phyloP scores from a whole-genome alignment of 78 protist species.

The Guillardia theta region DNA sequence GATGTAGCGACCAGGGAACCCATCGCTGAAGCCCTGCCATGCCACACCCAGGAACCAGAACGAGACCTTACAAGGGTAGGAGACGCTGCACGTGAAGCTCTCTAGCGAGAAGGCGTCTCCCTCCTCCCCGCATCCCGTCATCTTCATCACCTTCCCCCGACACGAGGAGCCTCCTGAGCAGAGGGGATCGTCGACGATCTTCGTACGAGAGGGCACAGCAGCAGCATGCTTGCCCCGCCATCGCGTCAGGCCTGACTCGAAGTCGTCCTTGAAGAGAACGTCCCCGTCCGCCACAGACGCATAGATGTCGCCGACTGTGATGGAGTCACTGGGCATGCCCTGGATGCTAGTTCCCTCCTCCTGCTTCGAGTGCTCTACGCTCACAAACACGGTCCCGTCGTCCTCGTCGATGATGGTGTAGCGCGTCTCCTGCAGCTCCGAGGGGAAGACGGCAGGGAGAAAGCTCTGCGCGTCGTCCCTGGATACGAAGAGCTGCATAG shows the following conservation, averaged over 20 bases:
- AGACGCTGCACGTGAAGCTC: not conserved
- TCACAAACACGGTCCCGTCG: not conserved
- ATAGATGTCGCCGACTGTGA: not conserved
- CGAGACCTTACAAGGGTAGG: not conserved
- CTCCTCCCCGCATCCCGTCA: not conserved
- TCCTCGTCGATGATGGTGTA: not conserved
- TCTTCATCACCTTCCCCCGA: not conserved
- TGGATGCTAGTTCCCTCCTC: not conserved
- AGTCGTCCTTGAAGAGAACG: not conserved
- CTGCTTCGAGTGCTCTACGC: not conserved
- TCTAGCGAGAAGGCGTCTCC: not conserved
- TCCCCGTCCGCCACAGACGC: constrained; percentile 32
- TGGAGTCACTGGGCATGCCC: not conserved
- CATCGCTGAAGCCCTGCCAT: not conserved
- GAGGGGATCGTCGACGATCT: not conserved
- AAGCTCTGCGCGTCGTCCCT: not conserved
- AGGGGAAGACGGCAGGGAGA: not conserved
- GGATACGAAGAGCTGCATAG: not conserved
- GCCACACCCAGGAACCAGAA: not conserved
- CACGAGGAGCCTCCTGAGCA: not conserved
- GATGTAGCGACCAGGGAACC: not conserved
- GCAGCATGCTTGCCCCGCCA: not conserved
- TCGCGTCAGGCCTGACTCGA: not conserved
- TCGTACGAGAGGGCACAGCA: not conserved
- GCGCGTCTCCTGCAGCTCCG: not conserved